Base-by-base conservation (phyloP, 2,329 filamentous ascomycete genomes). In the Daldinia eschscholtzii region DNA sequence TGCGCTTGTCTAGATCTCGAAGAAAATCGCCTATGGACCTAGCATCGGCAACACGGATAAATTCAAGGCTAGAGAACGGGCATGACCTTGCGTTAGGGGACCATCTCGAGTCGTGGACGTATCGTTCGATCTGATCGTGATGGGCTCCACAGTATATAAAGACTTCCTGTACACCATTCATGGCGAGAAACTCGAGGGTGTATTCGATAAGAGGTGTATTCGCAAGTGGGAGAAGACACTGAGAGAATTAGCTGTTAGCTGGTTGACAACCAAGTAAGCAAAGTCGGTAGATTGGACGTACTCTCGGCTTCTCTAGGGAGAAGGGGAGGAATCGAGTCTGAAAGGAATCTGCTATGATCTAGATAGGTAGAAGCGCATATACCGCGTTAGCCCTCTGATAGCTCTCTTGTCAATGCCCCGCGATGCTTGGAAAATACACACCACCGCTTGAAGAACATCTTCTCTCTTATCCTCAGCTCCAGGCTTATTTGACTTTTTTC, bases 151-250 rank as follows among this genome's bases (percentile, higher is more conserved):
- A 95, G 83, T 98, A 98, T 65, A 99, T 88, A 79, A 92, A 97
- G 61, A 98, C 92, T 72, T 98, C 93, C 74, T 96, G 90, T n/a
- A 98, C 94, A 65, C 94, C 94, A 65, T 96, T 94, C 86, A 95
- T 95, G 72, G 94, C 94, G 0, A 99, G 89, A 76, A 97, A 98
- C 78, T 98, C 94, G 76, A 98, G 90, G 3, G 95, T 98, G 80
- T 99, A 98, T 81, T 99, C 96, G 82, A 99, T 97, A 70, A 99
- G 85, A 39, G 96, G 95, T 1, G 91, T 94, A 80, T 98, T 98
- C 67, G 93, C 96, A 67, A 99, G 87, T 10, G 95, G 94, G 6
- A 99, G 86, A 35, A 99, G 91, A 83, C 96, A 98, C 93, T 97
- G 76, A 33, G 55, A 58, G 28, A 44, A 15, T 33, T n/a, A 20